Evolutionary conservation across 352 stramenopile genomes (phyloP).

Genomic region (Globisporangium recalcitrans): DNA sequence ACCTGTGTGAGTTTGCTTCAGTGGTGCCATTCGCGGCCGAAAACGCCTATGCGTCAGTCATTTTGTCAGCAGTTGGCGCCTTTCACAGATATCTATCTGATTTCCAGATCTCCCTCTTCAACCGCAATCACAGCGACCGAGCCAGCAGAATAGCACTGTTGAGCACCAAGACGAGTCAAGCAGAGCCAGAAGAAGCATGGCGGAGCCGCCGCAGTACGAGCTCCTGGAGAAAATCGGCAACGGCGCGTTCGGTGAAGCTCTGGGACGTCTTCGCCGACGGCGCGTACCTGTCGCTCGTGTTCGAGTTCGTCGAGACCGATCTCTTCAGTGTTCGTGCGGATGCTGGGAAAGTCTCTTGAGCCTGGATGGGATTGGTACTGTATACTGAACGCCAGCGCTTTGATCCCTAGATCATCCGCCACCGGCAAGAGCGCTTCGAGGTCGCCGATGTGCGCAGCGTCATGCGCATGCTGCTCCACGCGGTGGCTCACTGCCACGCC

Average conservation of each 20-base stretch:
- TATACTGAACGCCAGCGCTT: background rate
- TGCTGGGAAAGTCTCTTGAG: background rate
- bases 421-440: conserved; percentile 29
- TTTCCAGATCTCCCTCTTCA: no score
- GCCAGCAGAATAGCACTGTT: no score
- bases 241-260: conserved; percentile 61
- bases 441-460: conserved; percentile 44
- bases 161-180: no score
- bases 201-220: conserved; percentile 39
- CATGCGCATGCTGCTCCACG: conserved; percentile 64
- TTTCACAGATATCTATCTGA: no score
- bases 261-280: conserved; percentile 55
- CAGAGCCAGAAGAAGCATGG: background rate
- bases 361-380: background rate
- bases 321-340: conserved; percentile 34
- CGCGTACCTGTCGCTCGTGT: conserved; percentile 50
- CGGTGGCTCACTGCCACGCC: conserved; percentile 53
- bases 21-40: no score
- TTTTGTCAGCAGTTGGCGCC: no score
- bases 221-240: conserved; percentile 61
- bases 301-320: conserved; percentile 68
- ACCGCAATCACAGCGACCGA: no score
- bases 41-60: no score
- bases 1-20: no score
- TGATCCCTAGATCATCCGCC: conserved; percentile 32